Evolutionary conservation across 169 alveolate genomes (phyloP), one percentile per base, ranked within the genome.

Genomic region (Babesia bigemina): DNA sequence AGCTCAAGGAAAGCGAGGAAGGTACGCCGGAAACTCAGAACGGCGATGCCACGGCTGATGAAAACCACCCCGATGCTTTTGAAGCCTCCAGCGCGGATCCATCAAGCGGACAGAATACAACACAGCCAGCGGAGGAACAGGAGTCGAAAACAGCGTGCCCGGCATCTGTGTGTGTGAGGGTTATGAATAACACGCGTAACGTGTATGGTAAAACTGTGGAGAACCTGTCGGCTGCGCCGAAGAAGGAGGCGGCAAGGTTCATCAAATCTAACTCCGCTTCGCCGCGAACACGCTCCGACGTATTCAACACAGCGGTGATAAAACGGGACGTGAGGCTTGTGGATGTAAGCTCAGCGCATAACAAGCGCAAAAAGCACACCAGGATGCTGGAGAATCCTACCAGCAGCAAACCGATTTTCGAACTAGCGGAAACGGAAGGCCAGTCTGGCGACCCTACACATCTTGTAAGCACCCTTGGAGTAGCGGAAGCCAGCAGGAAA

Each of bases 401-500:
- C 16, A n/a, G n/a, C 24, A n/a, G 61, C 17, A 53, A 26, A 12
- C 10, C 33, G 50, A 28, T 10, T 11, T 8, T 24, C 28, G 22
- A 11, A 28, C 47, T 17, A 2, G 21, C 19, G n/a, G 44, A 21
- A 9, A 33, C 3, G 6, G 53, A 21, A 36, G 29, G 71, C 16
- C 28, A 39, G 19, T 53, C n/a, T 19, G n/a, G 13, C 56, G 84
- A 72, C 29, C 13, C 53, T 0, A 19, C 77, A 39, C 58, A 39
- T 33, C 47, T n/a, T 44, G 42, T 17, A 16, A 36, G 24, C 19
- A 70, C 70, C 17, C 19, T 17, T 4, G 16, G n/a, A 10, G 14
- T 70, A 48, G 87, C 69, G 44, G 53, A 70, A 39, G 28, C 75
- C 4, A 36, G 24, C 36, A 79, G 76, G 29, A 56, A 67, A 60